A percentile compares a stretch with the other conserved stretches of the same genome.
Evolutionary conservation across 2,329 filamentous ascomycete genomes (phyloP).

Genomic region (Fusarium anguioides): DNA sequence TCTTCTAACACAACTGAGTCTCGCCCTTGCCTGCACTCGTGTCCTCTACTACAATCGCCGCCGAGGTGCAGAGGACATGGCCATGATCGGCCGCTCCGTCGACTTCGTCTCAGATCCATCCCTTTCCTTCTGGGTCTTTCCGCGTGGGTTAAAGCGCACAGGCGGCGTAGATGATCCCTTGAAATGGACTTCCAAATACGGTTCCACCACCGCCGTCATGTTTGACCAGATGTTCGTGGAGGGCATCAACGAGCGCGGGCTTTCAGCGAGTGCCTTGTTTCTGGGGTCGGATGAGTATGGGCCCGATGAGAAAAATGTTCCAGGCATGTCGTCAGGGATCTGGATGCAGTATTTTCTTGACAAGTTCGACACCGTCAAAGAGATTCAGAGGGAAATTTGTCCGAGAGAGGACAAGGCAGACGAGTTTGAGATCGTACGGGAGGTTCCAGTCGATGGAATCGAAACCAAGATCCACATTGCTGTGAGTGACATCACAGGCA

Average conservation of each 20-base stretch:
- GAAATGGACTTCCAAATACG: conserved; percentile 25
- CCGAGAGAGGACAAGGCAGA: background rate
- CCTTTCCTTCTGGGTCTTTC: conserved; percentile 29
- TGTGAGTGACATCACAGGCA: conserved; percentile 21
- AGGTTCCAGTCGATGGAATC: background rate
- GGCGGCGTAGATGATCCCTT: conserved; percentile 16
- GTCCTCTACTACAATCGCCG: conserved; percentile 6
- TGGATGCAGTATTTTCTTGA: conserved; percentile 41
- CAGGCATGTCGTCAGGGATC: conserved; percentile 18
- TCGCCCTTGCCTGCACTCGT: conserved; percentile 5
- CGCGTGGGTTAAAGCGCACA: conserved; percentile 18
- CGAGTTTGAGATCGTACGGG: conserved; percentile 20
- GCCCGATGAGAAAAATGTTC: background rate
- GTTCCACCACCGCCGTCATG: conserved; percentile 27
- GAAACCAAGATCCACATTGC: conserved; percentile 12
- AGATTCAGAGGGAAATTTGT: conserved; percentile 9
- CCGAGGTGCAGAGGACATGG: background rate
- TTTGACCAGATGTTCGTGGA: conserved; percentile 26
- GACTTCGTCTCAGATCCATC: conserved; percentile 23
- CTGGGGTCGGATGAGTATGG: conserved; percentile 36
- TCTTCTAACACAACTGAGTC: background rate
- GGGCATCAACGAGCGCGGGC: conserved; percentile 26
- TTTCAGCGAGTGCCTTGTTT: conserved; percentile 36
- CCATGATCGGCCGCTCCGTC: conserved; percentile 26
- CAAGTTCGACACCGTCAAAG: background rate